A percentile compares a stretch with the other conserved stretches of the same genome.
Evolutionary conservation across 2,329 filamentous ascomycete genomes (phyloP).

Genomic region (Curvularia sp.): DNA sequence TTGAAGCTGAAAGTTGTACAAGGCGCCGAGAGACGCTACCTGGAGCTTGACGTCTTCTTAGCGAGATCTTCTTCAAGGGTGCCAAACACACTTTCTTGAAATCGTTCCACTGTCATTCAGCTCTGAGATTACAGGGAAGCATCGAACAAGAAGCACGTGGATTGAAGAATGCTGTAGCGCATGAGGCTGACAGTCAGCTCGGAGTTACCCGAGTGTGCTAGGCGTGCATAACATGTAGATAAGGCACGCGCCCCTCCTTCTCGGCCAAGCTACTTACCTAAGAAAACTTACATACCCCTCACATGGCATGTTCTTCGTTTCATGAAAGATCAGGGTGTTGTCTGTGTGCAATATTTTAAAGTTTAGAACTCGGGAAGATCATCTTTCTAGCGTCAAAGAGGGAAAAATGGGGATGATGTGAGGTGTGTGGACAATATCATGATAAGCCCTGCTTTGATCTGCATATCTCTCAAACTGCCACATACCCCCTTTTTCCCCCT

Average conservation of each 20-base stretch:
- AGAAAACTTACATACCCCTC: not conserved
- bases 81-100: not conserved
- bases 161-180: not conserved
- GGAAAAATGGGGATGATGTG: too few relatives aligned
- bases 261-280: not conserved
- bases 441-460: too few relatives aligned
- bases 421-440: too few relatives aligned
- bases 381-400: too few relatives aligned
- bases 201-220: conserved; percentile 1
- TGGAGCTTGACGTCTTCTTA: not conserved
- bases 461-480: too few relatives aligned
- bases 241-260: not conserved
- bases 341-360: too few relatives aligned
- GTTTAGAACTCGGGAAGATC: too few relatives aligned
- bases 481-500: too few relatives aligned
- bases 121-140: not conserved
- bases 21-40: not conserved
- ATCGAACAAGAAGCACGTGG: not conserved
- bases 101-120: not conserved
- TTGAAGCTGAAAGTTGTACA: not conserved
- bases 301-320: not conserved
- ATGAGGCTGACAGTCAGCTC: not conserved
- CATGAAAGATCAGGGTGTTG: not conserved
- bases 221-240: not conserved
- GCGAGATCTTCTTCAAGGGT: not conserved